These are phyloP conservation scores for Fistulinella cinereoalba DNA, from an alignment of 1,284 basidiomycete species.

Conservation along the genomic window DNA sequence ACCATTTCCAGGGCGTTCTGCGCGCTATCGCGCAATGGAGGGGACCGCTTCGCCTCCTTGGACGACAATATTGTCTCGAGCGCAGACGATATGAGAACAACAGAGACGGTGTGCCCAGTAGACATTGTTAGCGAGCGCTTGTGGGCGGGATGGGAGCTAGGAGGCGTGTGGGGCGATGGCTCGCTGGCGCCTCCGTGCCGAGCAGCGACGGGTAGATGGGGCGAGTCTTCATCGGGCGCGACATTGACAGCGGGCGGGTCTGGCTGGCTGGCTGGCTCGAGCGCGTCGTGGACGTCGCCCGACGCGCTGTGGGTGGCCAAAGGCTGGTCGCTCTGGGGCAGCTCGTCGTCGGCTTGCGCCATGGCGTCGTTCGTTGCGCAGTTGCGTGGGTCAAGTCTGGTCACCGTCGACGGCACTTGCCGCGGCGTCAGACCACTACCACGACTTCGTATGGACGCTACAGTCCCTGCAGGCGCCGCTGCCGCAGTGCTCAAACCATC, in stretches of 20 bases:
- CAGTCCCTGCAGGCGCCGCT: slow-evolving; percentile 56
- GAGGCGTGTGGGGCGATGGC: slow-evolving; percentile 19
- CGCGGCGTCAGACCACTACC: slow-evolving; percentile 3
- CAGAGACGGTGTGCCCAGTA: slow-evolving; percentile 68
- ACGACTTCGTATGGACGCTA: slow-evolving; percentile 23
- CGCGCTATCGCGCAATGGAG: slow-evolving; percentile 78
- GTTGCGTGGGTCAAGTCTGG: not conserved
- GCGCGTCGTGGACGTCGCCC: not conserved
- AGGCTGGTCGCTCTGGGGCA: not conserved
- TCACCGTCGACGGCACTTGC: slow-evolving; percentile 26
- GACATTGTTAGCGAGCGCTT: slow-evolving; percentile 69
- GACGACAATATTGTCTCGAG: slow-evolving; percentile 85
- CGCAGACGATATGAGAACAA: slow-evolving; percentile 81
- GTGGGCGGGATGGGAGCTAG: slow-evolving; percentile 32
- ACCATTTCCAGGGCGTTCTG: slow-evolving; percentile 83
- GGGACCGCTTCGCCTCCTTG: slow-evolving; percentile 84
- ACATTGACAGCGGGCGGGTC: not conserved
- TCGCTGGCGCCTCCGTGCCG: slow-evolving; percentile 12
- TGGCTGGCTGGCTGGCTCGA: not conserved
- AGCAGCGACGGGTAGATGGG: slow-evolving; percentile 5
- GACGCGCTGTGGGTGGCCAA: not conserved
- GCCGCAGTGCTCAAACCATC: slow-evolving; percentile 78
- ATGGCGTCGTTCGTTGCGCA: no score
- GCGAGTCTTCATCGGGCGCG: slow-evolving; percentile 6
- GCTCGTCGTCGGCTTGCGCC: no score